A percentile compares a stretch with the other conserved stretches of the same genome.
These are phyloP conservation scores for Kandelia obovata DNA, from an alignment of 345 rosid species.

Conservation along the genomic window DNA sequence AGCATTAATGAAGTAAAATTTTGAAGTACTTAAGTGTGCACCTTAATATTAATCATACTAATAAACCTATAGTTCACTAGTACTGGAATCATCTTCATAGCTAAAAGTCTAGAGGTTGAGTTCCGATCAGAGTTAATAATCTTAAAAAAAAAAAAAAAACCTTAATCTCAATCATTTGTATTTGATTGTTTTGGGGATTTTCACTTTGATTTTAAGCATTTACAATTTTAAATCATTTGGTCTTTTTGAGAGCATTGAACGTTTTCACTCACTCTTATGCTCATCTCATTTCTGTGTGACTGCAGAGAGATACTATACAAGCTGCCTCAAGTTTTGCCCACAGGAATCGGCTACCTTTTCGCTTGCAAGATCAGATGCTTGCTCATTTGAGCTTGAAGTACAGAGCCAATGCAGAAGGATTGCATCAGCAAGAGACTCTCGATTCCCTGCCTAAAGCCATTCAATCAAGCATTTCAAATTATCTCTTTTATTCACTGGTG, in stretches of 20 bases:
- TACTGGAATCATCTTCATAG: too few species aligned
- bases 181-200: too few species aligned
- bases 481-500: conserved; percentile 70
- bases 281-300: conserved; percentile 13
- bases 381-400: conserved; percentile 80
- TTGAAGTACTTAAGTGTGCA: not conserved
- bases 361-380: conserved; percentile 88
- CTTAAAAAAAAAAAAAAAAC: too few species aligned
- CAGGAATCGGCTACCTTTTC: conserved; percentile 68
- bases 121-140: too few species aligned
- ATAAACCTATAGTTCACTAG: too few species aligned
- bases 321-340: conserved; percentile 74
- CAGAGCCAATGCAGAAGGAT: conserved; percentile 82
- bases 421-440: conserved; percentile 85
- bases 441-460: conserved; percentile 89
- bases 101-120: too few species aligned
- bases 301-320: conserved; percentile 79
- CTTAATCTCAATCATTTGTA: not conserved
- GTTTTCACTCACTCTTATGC: not conserved
- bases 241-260: not conserved
- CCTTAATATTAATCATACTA: too few species aligned
- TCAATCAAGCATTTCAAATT: conserved; percentile 69
- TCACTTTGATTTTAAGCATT: too few species aligned
- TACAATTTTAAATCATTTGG: not conserved
- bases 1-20: not conserved